Evolutionary conservation across 805 yeast species (phyloP).

Genomic region (Lachancea kluyveri): DNA sequence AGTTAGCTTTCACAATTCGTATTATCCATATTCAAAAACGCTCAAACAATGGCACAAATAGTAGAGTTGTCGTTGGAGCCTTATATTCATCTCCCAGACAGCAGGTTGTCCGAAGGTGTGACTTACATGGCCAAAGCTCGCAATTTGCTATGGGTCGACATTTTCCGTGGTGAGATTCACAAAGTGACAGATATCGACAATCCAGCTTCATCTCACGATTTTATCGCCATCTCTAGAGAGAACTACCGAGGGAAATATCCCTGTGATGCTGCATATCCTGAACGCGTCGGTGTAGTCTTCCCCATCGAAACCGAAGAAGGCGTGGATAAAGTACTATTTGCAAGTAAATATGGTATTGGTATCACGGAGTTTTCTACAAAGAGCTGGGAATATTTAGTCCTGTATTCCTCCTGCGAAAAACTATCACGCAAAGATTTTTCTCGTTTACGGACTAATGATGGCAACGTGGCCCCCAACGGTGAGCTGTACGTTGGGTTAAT

Average conservation of each 20-base stretch:
- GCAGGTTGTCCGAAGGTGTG: slow-evolving; percentile 58
- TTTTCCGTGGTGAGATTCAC: slow-evolving; percentile 34
- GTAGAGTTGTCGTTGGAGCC: slow-evolving; percentile 10
- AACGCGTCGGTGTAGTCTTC: slow-evolving; percentile 65
- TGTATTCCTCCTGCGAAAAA: slow-evolving; percentile 33
- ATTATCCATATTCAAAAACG: no score
- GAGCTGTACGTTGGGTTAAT: slow-evolving; percentile 73
- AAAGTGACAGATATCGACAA: slow-evolving; percentile 20
- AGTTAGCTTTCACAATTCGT: no score
- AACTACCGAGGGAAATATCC: slow-evolving; percentile 31
- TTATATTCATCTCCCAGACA: slow-evolving; percentile 17
- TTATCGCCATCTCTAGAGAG: slow-evolving; percentile 31
- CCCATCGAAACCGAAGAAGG: slow-evolving; percentile 38
- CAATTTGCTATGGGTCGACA: slow-evolving; percentile 40
- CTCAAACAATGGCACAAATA: slow-evolving; percentile 1
- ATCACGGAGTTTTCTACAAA: slow-evolving; percentile 39
- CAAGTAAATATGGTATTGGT: slow-evolving; percentile 61
- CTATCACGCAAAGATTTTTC: slow-evolving; percentile 22
- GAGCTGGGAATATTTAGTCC: slow-evolving; percentile 32
- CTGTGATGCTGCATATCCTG: slow-evolving; percentile 15
- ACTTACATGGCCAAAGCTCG: slow-evolving; percentile 53
- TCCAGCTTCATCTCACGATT: slow-evolving; percentile 20
- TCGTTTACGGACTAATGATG: slow-evolving; percentile 70
- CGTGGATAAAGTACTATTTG: slow-evolving; percentile 49
- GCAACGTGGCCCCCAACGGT: slow-evolving; percentile 71